Evolutionary conservation across 129 eudicot species (phyloP).

Genomic region (Chrysanthemum seticuspe): DNA sequence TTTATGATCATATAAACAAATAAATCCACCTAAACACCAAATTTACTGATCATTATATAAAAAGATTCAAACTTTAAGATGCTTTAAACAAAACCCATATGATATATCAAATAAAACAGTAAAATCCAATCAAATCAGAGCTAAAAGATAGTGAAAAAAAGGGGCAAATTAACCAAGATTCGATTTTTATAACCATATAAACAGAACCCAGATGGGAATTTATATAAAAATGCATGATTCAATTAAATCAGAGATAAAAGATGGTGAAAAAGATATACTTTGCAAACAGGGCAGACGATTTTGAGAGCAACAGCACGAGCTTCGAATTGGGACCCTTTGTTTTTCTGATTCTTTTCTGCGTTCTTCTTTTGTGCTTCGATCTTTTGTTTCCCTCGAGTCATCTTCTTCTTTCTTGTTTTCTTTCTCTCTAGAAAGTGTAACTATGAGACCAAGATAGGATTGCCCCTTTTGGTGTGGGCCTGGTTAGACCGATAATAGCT

Average conservation of each 20-base stretch:
- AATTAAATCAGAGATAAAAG: background rate
- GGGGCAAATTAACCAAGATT: background rate
- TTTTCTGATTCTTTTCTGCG: conserved; percentile 85
- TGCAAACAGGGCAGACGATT: conserved; percentile 79
- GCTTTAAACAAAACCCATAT: too few species aligned
- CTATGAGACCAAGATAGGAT: background rate
- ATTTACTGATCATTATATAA: too few species aligned
- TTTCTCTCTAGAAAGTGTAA: conserved; percentile 12
- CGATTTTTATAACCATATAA: background rate
- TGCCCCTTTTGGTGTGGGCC: too few species aligned
- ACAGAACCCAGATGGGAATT: conserved; percentile 8
- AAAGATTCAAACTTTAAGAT: too few species aligned
- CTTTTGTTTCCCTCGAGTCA: conserved; percentile 98
- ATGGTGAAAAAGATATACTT: conserved; percentile 34
- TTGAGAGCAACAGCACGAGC: conserved; percentile 95
- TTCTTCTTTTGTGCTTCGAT: conserved; percentile 82
- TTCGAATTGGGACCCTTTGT: conserved; percentile 88
- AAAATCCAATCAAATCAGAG: too few species aligned
- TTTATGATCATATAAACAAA: background rate
- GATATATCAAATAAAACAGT: too few species aligned
- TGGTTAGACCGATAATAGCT: too few species aligned
- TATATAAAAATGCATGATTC: background rate
- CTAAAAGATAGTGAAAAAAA: too few species aligned
- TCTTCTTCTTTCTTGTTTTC: conserved; percentile 25
- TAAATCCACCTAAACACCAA: too few species aligned